These are phyloP conservation scores for Malassezia furfur DNA, from an alignment of 1,284 basidiomycete species.

Conservation along the genomic window DNA sequence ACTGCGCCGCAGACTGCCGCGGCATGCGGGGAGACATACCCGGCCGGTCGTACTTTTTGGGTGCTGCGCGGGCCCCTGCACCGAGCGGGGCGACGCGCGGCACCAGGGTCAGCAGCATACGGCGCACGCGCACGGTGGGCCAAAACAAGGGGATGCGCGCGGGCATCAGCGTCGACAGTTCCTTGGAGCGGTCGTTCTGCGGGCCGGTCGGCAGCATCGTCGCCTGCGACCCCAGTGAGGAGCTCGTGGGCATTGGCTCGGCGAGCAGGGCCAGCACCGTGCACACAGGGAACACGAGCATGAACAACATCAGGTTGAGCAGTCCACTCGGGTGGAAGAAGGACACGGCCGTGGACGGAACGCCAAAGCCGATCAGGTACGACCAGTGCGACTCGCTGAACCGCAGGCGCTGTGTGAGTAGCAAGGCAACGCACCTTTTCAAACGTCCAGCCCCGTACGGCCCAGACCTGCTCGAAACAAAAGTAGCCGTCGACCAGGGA, in stretches of 20 bases:
- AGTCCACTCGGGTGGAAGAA: constrained; percentile 46
- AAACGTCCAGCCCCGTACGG: constrained; percentile 33
- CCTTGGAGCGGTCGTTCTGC: constrained; percentile 1
- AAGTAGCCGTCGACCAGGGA: constrained; percentile 44
- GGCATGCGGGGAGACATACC: background rate
- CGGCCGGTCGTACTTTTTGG: too few species aligned
- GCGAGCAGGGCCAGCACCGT: constrained; percentile 41
- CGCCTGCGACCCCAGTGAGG: constrained; percentile 22
- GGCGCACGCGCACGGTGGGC: constrained; percentile 34
- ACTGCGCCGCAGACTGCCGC: constrained; percentile 15
- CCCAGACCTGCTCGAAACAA: constrained; percentile 46
- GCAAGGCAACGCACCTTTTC: constrained; percentile 18
- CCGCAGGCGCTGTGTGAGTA: constrained; percentile 33
- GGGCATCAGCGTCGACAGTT: constrained; percentile 29
- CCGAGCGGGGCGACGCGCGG: too few species aligned
- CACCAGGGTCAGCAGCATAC: background rate
- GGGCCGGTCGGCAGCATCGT: constrained; percentile 15
- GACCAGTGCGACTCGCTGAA: constrained; percentile 45
- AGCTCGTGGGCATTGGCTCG: constrained; percentile 32
- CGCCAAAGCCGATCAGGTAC: constrained; percentile 44
- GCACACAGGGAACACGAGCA: constrained; percentile 45
- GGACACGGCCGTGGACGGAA: constrained; percentile 41
- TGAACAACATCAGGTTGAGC: constrained; percentile 46
- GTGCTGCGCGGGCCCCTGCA: too few species aligned
- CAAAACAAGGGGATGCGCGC: constrained; percentile 42